These are phyloP conservation scores for Beauveria australis DNA, from an alignment of 2,329 filamentous ascomycete genomes.

Conservation along the genomic window DNA sequence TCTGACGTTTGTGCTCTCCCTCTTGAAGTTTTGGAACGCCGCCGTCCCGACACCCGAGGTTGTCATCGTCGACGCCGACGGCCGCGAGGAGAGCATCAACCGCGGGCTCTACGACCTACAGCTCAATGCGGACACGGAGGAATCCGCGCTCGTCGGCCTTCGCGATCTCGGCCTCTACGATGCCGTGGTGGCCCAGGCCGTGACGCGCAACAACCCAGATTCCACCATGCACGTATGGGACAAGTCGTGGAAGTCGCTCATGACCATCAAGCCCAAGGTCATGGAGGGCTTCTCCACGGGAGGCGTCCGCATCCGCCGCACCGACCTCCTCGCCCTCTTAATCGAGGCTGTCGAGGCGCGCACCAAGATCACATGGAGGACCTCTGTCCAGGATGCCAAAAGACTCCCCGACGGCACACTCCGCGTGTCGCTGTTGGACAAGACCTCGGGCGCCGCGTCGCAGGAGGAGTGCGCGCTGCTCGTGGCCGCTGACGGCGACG, in stretches of 20 bases:
- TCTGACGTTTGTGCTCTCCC: slow-evolving; percentile 27
- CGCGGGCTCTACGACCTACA: slow-evolving; percentile 27
- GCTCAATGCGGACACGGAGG: slow-evolving; percentile 21
- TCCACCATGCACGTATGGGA: slow-evolving; percentile 27
- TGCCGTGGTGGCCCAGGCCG: slow-evolving; percentile 17
- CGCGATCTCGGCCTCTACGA: slow-evolving; percentile 27
- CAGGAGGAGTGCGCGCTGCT: slow-evolving; percentile 26
- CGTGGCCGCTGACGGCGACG: slow-evolving; percentile 32
- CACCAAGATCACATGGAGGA: slow-evolving; percentile 5
- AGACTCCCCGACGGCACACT: slow-evolving; percentile 1
- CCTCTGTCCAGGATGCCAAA: not conserved
- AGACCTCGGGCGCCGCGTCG: not conserved
- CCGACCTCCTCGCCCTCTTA: slow-evolving; percentile 21
- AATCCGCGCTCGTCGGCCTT: slow-evolving; percentile 24
- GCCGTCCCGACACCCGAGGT: slow-evolving; percentile 20
- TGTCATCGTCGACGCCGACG: slow-evolving; percentile 29
- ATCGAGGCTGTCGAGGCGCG: slow-evolving; percentile 17
- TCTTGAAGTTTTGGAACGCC: slow-evolving; percentile 26
- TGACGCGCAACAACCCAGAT: slow-evolving; percentile 15
- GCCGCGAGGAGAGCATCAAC: slow-evolving; percentile 16
- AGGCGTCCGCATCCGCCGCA: slow-evolving; percentile 22
- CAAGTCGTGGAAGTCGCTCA: slow-evolving; percentile 20
- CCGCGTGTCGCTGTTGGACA: not conserved
- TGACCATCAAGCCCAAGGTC: slow-evolving; percentile 19
- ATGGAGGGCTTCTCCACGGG: slow-evolving; percentile 18